These are phyloP conservation scores for Suillus luteus DNA, from an alignment of 768 basidiomycete genomes.

Conservation along the genomic window DNA sequence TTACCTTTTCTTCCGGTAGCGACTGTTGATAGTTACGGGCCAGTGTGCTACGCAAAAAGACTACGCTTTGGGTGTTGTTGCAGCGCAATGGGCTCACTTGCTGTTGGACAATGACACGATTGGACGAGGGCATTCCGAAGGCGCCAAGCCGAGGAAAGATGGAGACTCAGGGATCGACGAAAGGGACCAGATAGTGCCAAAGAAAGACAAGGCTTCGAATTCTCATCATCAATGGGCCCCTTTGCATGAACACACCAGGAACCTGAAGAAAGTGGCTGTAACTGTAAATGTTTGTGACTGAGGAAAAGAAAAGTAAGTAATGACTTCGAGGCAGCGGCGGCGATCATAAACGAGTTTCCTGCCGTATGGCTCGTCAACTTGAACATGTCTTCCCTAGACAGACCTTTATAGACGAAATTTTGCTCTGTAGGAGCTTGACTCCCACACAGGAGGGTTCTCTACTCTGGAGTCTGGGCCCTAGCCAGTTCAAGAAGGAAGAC, in stretches of 20 bases:
- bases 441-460: no score
- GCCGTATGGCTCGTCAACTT: not conserved
- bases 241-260: not conserved
- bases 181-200: not conserved
- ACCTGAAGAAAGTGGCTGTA: not conserved
- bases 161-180: not conserved
- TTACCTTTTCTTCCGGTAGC: not conserved
- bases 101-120: not conserved
- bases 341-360: not conserved
- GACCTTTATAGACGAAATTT: no score
- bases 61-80: no score
- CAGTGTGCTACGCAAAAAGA: not conserved
- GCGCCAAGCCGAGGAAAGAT: not conserved
- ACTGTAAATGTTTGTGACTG: not conserved
- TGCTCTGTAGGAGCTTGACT: no score
- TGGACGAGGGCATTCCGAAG: not conserved
- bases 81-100: not conserved
- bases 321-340: not conserved
- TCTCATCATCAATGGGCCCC: not conserved
- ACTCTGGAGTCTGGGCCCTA: no score
- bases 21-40: not conserved
- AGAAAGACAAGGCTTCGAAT: not conserved
- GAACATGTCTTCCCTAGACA: not conserved
- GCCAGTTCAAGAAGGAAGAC: not conserved
- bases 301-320: not conserved